Evolutionary conservation across 495 filamentous ascomycete genomes (phyloP), one percentile per base, ranked within the genome.

Genomic region (Penicillium argentinense): DNA sequence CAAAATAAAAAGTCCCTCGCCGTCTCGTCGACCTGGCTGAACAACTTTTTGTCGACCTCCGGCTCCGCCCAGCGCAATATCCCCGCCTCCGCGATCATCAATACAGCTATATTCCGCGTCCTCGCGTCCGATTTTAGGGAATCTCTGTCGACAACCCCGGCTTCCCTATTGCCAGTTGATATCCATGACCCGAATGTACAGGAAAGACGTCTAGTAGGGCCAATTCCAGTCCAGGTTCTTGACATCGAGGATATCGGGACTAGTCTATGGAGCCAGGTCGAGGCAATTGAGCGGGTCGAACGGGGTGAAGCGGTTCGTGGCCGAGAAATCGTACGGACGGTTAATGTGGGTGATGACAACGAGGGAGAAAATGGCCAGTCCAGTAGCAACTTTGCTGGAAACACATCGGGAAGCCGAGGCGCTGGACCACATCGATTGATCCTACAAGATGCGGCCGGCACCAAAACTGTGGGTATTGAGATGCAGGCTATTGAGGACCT

Each of bases 261-360:
- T 11, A 87, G 84, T 54, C 74, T 84, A 16, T 91, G 90, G 86
- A 83, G 86, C 55, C 88, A 95, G 56, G 79, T 96, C 28, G 91
- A 97, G 56, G 81, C 81, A 16, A 75, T 97, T 18, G 93, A 98
- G 64, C 82, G 86, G 33, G 70, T 82, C 7, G 87, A 91, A 62
- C 76, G 91, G 6, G 92, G 92, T 2, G 93, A 97, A 64, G 80
- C 78, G 26, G 88, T 84, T 8, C 78, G 85, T 19, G 93, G 93
- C 1, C 63, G 90, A 5, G 88, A 97, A 64, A 80, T 97, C 17
- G 81, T 98, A 12, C 77, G 92, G 2, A 77, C 85, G 1, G 68
- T 87, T 7, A 75, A 81, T 19, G 62, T 76, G 21, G 80, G 77
- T 6, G 71, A 70, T 3, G 75, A 69, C 1, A 62, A 66, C 4